Evolutionary conservation across 805 yeast genomes (phyloP).

Genomic region (Clavispora vitiphila): DNA sequence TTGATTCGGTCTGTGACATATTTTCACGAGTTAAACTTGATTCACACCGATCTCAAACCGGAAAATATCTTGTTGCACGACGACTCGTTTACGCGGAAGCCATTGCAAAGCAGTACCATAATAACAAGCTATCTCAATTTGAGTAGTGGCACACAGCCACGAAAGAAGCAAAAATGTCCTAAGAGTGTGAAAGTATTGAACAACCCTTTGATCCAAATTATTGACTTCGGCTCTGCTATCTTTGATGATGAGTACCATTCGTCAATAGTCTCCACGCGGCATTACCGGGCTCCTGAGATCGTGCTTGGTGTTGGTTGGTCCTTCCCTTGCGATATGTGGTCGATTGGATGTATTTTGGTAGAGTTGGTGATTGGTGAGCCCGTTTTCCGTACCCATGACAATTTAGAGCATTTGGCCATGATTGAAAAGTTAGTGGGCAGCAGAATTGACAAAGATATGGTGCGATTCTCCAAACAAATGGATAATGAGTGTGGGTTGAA

Average conservation of each 20-base stretch:
- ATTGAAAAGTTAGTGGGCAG: constrained; percentile 75
- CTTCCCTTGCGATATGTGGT: constrained; percentile 95
- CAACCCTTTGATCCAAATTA: constrained; percentile 79
- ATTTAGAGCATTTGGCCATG: constrained; percentile 89
- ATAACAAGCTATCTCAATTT: constrained; percentile 29
- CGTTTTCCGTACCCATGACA: constrained; percentile 90
- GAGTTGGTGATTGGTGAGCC: constrained; percentile 94
- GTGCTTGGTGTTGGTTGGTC: constrained; percentile 96
- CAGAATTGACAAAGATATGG: constrained; percentile 42
- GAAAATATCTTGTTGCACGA: constrained; percentile 79
- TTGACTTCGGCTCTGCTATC: constrained; percentile 96
- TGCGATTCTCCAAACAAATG: constrained; percentile 26
- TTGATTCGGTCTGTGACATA: constrained; percentile 79
- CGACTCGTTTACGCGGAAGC: constrained; percentile 40
- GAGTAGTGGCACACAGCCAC: constrained; percentile 8
- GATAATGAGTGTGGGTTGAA: constrained; percentile 39
- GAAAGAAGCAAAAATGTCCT: constrained; percentile 22
- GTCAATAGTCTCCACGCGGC: constrained; percentile 87
- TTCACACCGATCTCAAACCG: constrained; percentile 96
- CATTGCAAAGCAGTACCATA: constrained; percentile 28
- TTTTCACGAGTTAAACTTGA: constrained; percentile 81
- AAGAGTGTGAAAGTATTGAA: constrained; percentile 47
- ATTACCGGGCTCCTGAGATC: constrained; percentile 96
- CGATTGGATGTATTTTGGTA: constrained; percentile 87
- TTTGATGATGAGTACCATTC: constrained; percentile 93